These are phyloP conservation scores for Angomonas deanei DNA, from an alignment of 208 protist species.

Conservation along the genomic window DNA sequence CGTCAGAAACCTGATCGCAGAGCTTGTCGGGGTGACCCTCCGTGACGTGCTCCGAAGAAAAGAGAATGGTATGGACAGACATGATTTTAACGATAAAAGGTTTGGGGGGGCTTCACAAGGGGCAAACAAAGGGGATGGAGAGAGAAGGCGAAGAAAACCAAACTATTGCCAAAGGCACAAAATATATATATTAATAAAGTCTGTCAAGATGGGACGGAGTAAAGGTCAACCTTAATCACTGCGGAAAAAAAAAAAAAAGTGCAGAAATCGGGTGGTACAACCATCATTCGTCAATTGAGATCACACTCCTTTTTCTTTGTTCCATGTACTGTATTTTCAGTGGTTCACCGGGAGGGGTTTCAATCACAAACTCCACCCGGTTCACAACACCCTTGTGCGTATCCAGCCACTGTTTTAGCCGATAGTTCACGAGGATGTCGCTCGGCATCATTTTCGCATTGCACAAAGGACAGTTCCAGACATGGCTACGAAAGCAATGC, in stretches of 20 bases:
- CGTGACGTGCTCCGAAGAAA: conserved; percentile 99
- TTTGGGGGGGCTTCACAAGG: neutral
- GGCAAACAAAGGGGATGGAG: neutral
- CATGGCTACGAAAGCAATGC: conserved; percentile 53
- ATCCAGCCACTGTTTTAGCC: conserved; percentile 65
- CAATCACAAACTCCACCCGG: conserved; percentile 59
- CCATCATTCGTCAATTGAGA: neutral
- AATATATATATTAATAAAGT: no score
- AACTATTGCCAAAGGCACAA: no score
- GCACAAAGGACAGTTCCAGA: conserved; percentile 87
- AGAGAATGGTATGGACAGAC: conserved; percentile 93
- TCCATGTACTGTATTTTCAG: neutral
- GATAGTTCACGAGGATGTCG: conserved; percentile 66
- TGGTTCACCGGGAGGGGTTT: conserved; percentile 13
- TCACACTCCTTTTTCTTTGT: neutral
- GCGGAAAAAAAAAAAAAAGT: no score
- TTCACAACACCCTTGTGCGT: conserved; percentile 17
- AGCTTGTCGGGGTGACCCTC: conserved; percentile 99
- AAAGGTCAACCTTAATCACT: neutral
- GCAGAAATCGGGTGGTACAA: no score
- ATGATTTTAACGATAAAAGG: conserved; percentile 15
- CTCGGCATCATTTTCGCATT: conserved; percentile 41
- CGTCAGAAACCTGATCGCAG: conserved; percentile 99
- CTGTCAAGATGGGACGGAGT: no score
- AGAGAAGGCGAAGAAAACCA: conserved; percentile 4